These are phyloP conservation scores for Teunomyces kruisii DNA, from an alignment of 805 yeast genomes.

Conservation along the genomic window DNA sequence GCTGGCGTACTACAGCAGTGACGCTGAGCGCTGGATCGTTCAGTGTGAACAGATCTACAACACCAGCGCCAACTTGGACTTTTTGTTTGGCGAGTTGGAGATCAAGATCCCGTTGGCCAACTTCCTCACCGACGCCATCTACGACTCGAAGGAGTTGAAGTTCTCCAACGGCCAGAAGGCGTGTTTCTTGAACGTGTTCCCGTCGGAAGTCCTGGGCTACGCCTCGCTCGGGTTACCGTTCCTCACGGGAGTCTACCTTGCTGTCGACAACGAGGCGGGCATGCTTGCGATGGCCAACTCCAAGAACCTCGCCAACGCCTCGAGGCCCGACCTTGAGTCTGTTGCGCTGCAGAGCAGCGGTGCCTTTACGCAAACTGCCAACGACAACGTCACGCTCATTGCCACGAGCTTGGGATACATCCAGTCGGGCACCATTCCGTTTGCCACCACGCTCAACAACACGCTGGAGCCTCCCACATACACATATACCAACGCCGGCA, in stretches of 20 bases:
- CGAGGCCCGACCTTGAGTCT: not conserved
- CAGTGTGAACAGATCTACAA: constrained; percentile 51
- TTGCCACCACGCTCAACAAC: constrained; percentile 38
- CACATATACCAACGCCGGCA: constrained; percentile 20
- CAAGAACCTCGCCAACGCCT: constrained; percentile 15
- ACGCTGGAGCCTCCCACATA: constrained; percentile 8
- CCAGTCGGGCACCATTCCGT: constrained; percentile 49
- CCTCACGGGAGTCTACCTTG: constrained; percentile 52
- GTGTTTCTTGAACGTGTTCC: constrained; percentile 53
- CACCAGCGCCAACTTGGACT: constrained; percentile 50
- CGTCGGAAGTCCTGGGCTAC: constrained; percentile 49
- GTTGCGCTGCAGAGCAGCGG: not conserved
- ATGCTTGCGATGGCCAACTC: constrained; percentile 58
- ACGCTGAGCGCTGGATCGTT: constrained; percentile 56
- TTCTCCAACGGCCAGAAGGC: constrained; percentile 58
- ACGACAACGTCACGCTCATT: not conserved
- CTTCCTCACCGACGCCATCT: constrained; percentile 41
- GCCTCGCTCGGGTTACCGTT: constrained; percentile 60
- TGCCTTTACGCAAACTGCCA: not conserved
- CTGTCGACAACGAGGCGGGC: constrained; percentile 60
- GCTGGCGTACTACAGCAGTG: constrained; percentile 58
- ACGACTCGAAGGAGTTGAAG: constrained; percentile 34
- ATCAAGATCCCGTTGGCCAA: constrained; percentile 51
- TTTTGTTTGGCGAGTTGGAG: constrained; percentile 52
- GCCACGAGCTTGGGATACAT: constrained; percentile 23